phyloP scores from a whole-genome alignment of 768 basidiomycete genomes.

The Rickenella mellea region DNA sequence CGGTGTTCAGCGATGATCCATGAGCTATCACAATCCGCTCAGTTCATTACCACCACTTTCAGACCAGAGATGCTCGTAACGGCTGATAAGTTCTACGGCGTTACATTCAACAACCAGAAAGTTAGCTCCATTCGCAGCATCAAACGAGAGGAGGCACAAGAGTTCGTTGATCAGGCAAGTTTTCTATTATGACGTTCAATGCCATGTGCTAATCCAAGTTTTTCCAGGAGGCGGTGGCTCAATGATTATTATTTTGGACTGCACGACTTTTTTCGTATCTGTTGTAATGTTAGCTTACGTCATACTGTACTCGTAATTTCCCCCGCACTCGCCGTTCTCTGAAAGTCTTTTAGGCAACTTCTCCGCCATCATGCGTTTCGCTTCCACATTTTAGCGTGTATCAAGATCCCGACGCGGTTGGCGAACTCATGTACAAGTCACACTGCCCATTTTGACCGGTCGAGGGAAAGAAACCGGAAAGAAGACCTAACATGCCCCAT shows the following conservation, averaged over 20 bases:
- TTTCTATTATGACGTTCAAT: not conserved
- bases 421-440: no score
- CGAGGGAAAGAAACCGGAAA: no score
- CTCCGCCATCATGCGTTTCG: no score
- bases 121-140: constrained; percentile 84
- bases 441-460: no score
- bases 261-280: not conserved
- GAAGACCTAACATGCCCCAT: no score
- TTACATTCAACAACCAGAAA: constrained; percentile 92
- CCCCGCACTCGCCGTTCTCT: no score
- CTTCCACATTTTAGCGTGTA: no score
- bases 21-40: constrained; percentile 75
- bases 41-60: constrained; percentile 99
- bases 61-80: constrained; percentile 93
- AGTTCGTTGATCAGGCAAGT: constrained; percentile 84
- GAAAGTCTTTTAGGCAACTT: no score
- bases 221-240: constrained; percentile 38
- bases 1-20: constrained; percentile 75
- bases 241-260: constrained; percentile 16
- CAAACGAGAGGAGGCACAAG: constrained; percentile 82
- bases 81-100: constrained; percentile 96
- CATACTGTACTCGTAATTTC: no score
- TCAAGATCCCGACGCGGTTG: no score
- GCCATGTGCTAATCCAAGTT: constrained; percentile 1
- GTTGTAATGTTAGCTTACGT: no score